Base-by-base conservation (phyloP, 257 asterid species). In the Echium plantagineum region DNA sequence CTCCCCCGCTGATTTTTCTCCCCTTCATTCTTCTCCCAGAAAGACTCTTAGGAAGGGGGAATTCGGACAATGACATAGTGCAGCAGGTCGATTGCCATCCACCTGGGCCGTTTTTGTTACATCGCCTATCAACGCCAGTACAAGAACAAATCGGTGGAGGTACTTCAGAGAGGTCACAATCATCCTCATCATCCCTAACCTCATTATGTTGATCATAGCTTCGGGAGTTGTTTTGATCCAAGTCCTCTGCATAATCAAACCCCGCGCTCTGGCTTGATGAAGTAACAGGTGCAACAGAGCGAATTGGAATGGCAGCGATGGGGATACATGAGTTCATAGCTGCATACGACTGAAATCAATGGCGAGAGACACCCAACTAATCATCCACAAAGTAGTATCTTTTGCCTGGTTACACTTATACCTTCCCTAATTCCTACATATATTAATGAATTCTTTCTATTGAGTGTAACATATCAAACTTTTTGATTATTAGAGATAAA, bases 21-120 rank as follows among this genome's bases (percentile, higher is more conserved):
- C 80, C 83, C 46, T 69, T 9, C 21, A 62, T 24, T 3, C 80
- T 69, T 52, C 58, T 60, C 13, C 79, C 77, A 20, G 77, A 74
- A 52, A 66, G 63, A 26, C 66, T 68, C 66, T 65, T 30, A 7
- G 83, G 83, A 52, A 77, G 70, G n/a, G 83, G 77, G 67, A 61
- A 77, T 48, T 61, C 66, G 63, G 80, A 77, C 7, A 73, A 19
- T 61, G 72, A 54, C n/a, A 63, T 59, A 52, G 67, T 77, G 65
- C 77, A 77, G 64, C 77, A 77, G 1, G 69, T 62, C 3, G 83
- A 74, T 57, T 77, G 80, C 83, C 80, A 77, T 31, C 71, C 78
- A 55, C 69, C 66, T 31, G 72, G 61, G 7, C 80, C 83, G 55
- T 72, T 63, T 74, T 58, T 71, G 59, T 68, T 58, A 68, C 83